phyloP scores from a whole-genome alignment of 805 yeast species.

The Spathaspora hagerdaliae region DNA sequence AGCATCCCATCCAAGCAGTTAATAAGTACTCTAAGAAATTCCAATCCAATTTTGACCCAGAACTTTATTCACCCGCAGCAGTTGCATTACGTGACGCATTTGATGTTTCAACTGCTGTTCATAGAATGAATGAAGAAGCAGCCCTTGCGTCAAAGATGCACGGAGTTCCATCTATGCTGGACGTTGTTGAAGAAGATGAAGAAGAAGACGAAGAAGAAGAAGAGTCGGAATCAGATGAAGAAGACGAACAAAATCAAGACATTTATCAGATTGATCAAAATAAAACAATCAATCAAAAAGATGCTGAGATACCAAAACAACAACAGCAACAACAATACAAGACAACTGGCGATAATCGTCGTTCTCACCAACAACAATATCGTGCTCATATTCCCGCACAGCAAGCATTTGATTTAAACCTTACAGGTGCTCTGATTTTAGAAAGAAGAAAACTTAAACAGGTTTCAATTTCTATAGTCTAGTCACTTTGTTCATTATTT shows the following conservation, averaged over 20 bases:
- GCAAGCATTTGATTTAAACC: conserved; percentile 40
- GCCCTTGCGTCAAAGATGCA: conserved; percentile 24
- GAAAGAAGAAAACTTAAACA: conserved; percentile 37
- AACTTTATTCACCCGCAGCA: conserved; percentile 65
- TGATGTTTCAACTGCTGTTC: conserved; percentile 82
- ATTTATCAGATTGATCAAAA: background rate
- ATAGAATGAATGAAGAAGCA: conserved; percentile 70
- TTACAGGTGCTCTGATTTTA: conserved; percentile 51
- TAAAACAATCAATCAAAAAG: background rate
- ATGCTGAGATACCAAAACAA: conserved; percentile 1
- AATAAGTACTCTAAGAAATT: conserved; percentile 23
- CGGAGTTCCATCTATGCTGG: conserved; percentile 12
- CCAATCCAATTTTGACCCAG: conserved; percentile 11
- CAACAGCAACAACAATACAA: background rate
- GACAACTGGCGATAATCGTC: background rate
- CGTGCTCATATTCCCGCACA: conserved; percentile 6
- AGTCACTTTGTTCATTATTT: background rate
- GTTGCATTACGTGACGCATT: conserved; percentile 82
- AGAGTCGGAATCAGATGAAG: conserved; percentile 1
- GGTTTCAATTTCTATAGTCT: conserved; percentile 9
- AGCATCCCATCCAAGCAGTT: conserved; percentile 25
- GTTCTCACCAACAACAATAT: conserved; percentile 9
- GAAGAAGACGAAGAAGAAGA: conserved; percentile 20
- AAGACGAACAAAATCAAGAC: conserved; percentile 1
- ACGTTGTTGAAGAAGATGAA: conserved; percentile 36